These are phyloP conservation scores for Pichia nakasei DNA, from an alignment of 805 yeast genomes.

Conservation along the genomic window DNA sequence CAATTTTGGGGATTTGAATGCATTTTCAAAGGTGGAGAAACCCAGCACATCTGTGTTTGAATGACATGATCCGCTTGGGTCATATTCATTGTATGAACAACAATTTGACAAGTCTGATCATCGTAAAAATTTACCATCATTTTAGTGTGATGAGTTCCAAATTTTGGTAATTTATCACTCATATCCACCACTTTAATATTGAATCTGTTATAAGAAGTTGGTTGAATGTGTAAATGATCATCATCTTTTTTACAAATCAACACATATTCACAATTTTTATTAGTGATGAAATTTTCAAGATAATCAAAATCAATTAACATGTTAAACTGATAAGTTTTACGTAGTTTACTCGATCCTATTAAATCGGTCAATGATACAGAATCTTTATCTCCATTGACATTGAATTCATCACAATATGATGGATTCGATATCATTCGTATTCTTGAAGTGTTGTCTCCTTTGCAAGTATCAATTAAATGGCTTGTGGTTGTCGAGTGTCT, in stretches of 20 bases:
- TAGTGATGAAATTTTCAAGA: slow-evolving; percentile 15
- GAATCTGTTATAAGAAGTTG: slow-evolving; percentile 12
- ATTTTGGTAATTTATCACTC: slow-evolving; percentile 21
- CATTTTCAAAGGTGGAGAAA: slow-evolving; percentile 36
- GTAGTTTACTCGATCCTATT: slow-evolving; percentile 18
- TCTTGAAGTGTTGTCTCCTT: slow-evolving; percentile 15
- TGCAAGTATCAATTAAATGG: neutral
- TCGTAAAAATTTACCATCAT: slow-evolving; percentile 50
- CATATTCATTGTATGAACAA: slow-evolving; percentile 52
- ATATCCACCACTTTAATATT: slow-evolving; percentile 24
- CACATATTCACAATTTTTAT: slow-evolving; percentile 15
- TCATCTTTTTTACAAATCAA: slow-evolving; percentile 28
- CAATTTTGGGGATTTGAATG: neutral
- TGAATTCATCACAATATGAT: slow-evolving; percentile 15
- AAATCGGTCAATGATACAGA: slow-evolving; percentile 21
- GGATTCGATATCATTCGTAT: slow-evolving; percentile 20
- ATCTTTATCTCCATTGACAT: slow-evolving; percentile 19
- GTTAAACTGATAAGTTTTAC: slow-evolving; percentile 26
- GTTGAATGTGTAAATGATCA: slow-evolving; percentile 28
- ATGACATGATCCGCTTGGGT: slow-evolving; percentile 44
- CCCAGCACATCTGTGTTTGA: slow-evolving; percentile 63
- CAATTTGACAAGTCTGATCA: slow-evolving; percentile 39
- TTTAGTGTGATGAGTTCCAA: slow-evolving; percentile 55
- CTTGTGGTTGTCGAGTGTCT: too few species aligned
- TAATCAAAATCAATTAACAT: slow-evolving; percentile 24